phyloP scores from a whole-genome alignment of 169 alveolate species.

The Prorocentrum cordatum region DNA sequence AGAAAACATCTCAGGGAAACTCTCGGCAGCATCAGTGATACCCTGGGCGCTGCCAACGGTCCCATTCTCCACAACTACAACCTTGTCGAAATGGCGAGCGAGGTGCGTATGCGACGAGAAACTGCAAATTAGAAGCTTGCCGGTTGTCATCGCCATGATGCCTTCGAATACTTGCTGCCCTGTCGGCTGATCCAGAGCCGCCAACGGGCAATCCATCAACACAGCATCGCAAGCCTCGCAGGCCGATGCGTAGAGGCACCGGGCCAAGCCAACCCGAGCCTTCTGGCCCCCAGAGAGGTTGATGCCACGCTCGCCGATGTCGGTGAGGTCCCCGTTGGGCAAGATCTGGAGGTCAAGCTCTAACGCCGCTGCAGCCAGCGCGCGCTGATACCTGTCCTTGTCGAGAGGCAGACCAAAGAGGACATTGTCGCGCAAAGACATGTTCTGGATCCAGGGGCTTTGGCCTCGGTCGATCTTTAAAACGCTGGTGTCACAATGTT shows the following conservation, averaged over 20 bases:
- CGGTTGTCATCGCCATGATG: not conserved
- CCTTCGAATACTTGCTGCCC: constrained; percentile 33
- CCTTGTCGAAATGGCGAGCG: not conserved
- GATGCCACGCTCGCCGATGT: constrained; percentile 85
- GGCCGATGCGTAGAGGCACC: constrained; percentile 20
- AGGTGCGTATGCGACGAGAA: constrained; percentile 37
- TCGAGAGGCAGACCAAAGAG: not conserved
- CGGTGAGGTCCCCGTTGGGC: constrained; percentile 82
- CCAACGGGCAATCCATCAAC: constrained; percentile 15
- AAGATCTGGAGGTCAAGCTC: constrained; percentile 76
- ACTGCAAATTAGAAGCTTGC: not conserved
- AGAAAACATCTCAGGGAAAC: not conserved
- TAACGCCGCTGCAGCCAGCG: not conserved
- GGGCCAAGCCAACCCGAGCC: constrained; percentile 77
- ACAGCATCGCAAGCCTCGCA: not conserved
- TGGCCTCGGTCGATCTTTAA: too few species aligned
- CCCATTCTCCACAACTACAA: not conserved
- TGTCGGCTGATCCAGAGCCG: constrained; percentile 12
- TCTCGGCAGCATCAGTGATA: not conserved
- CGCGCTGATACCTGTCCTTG: not conserved
- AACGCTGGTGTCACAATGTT: too few species aligned
- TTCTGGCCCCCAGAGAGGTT: constrained; percentile 86
- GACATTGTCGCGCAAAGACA: not conserved
- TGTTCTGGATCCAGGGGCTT: not conserved
- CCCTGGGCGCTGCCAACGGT: too few species aligned